A percentile compares a stretch with the other conserved stretches of the same genome.
Conservation (phyloP, 1,139 yeast genomes). For the Lodderomyces metapsilosis region DNA sequence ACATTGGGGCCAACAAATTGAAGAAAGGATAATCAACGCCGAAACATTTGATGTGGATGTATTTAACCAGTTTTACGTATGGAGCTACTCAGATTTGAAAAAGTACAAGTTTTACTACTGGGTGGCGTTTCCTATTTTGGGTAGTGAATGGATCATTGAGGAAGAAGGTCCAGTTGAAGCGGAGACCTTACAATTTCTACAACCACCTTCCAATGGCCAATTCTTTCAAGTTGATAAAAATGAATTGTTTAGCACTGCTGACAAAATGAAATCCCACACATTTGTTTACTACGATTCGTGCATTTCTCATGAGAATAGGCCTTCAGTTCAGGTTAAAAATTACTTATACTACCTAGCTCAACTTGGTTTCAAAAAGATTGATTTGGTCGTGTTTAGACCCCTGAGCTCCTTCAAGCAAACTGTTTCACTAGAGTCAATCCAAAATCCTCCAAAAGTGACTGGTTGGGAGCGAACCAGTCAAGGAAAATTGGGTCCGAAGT, state of each 20-base stretch:
- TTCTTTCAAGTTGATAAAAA: constrained; percentile 16
- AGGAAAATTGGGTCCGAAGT: constrained; percentile 75
- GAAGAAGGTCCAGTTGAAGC: constrained; percentile 8
- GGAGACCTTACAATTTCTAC: constrained; percentile 5
- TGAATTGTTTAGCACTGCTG: constrained; percentile 6
- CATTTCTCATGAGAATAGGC: constrained; percentile 36
- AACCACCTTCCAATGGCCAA: constrained; percentile 8
- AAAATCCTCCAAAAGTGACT: constrained; percentile 38
- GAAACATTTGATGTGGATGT: constrained; percentile 13
- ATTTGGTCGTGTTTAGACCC: constrained; percentile 33
- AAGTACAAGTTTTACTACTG: constrained; percentile 86
- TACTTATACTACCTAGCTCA: constrained; percentile 54
- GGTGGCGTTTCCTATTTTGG: constrained; percentile 76
- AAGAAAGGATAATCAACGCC: constrained; percentile 13
- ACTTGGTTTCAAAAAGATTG: constrained; percentile 34
- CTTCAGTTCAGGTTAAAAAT: constrained; percentile 68
- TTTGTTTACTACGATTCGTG: constrained; percentile 67
- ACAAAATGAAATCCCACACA: constrained; percentile 9
- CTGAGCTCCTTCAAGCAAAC: constrained; percentile 27
- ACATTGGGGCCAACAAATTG: constrained; percentile 38
- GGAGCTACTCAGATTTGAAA: constrained; percentile 84
- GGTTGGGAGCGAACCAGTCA: constrained; percentile 90
- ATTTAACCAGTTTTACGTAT: constrained; percentile 49
- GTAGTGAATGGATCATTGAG: constrained; percentile 39
- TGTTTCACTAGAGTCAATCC: constrained; percentile 14